These are phyloP conservation scores for Magnaporthiopsis incrustans DNA, from an alignment of 2,329 filamentous ascomycete genomes.

Conservation along the genomic window DNA sequence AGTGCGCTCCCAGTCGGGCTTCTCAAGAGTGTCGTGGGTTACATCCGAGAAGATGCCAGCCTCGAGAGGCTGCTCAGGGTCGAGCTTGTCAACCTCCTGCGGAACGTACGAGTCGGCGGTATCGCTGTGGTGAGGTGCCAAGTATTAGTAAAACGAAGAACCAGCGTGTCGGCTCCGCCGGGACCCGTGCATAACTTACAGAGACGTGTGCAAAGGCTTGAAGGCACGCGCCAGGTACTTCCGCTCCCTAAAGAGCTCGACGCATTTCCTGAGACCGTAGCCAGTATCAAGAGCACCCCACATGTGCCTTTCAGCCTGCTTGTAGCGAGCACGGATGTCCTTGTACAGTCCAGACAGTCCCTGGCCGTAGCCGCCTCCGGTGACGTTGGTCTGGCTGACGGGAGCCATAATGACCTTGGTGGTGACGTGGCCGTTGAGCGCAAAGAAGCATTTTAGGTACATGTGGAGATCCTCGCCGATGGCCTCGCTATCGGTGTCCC, in stretches of 20 bases:
- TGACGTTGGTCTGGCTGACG: conserved; percentile 66
- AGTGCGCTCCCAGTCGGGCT: conserved; percentile 47
- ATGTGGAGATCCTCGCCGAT: conserved; percentile 73
- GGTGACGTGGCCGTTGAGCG: conserved; percentile 60
- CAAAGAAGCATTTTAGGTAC: conserved; percentile 73
- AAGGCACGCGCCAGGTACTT: conserved; percentile 48
- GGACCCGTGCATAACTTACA: conserved; percentile 20
- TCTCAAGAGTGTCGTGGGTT: conserved; percentile 40
- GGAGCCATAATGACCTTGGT: conserved; percentile 57
- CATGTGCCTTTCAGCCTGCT: conserved; percentile 67
- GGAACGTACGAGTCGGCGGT: conserved; percentile 39
- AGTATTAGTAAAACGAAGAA: neutral
- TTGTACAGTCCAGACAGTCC: conserved; percentile 45
- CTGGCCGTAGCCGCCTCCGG: conserved; percentile 45
- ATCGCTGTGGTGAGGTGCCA: conserved; percentile 25
- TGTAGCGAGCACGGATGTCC: conserved; percentile 59
- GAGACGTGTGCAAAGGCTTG: conserved; percentile 45
- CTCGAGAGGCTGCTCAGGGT: conserved; percentile 33
- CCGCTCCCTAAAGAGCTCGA: conserved; percentile 49
- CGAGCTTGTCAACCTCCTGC: conserved; percentile 29
- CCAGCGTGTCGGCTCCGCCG: neutral
- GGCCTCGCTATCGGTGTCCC: conserved; percentile 62
- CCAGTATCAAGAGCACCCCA: conserved; percentile 66
- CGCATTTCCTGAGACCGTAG: conserved; percentile 50
- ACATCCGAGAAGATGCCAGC: conserved; percentile 49